phyloP scores from a whole-genome alignment of 805 yeast genomes.

The Suhomyces xylopsoci region DNA sequence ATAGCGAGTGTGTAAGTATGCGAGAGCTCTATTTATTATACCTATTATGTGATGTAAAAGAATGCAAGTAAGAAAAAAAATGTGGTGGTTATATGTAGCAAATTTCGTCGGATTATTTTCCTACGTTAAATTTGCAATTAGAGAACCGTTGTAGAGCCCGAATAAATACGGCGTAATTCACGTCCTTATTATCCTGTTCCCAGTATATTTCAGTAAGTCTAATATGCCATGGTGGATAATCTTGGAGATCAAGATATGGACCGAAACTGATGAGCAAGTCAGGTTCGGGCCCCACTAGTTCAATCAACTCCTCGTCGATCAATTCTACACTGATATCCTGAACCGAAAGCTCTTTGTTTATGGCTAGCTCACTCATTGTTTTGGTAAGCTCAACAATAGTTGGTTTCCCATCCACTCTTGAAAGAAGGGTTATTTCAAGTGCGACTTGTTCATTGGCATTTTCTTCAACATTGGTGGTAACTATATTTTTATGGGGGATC shows the following conservation, averaged over 20 bases:
- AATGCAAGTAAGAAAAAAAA: not conserved
- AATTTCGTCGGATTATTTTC: conserved; percentile 47
- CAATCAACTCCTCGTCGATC: conserved; percentile 69
- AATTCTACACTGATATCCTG: conserved; percentile 71
- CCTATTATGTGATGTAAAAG: not conserved
- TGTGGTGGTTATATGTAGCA: not conserved
- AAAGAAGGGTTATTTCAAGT: conserved; percentile 63
- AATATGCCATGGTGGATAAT: conserved; percentile 97
- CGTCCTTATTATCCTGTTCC: conserved; percentile 82
- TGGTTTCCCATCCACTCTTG: conserved; percentile 82
- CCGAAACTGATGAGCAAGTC: conserved; percentile 82
- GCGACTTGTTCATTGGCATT: conserved; percentile 39
- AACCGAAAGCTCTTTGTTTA: conserved; percentile 54
- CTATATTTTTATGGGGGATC: conserved; percentile 64
- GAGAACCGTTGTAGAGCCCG: conserved; percentile 75
- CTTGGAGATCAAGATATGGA: conserved; percentile 85
- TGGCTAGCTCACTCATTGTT: conserved; percentile 76
- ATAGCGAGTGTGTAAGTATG: not conserved
- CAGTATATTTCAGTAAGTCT: conserved; percentile 87
- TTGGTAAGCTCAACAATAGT: conserved; percentile 85
- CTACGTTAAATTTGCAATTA: conserved; percentile 82
- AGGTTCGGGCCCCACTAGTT: conserved; percentile 87
- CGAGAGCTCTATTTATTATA: not conserved
- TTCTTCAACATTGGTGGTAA: conserved; percentile 38
- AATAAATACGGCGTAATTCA: conserved; percentile 77